These are phyloP conservation scores for Penicillium egyptiacum DNA, from an alignment of 495 filamentous ascomycete genomes.

Conservation along the genomic window DNA sequence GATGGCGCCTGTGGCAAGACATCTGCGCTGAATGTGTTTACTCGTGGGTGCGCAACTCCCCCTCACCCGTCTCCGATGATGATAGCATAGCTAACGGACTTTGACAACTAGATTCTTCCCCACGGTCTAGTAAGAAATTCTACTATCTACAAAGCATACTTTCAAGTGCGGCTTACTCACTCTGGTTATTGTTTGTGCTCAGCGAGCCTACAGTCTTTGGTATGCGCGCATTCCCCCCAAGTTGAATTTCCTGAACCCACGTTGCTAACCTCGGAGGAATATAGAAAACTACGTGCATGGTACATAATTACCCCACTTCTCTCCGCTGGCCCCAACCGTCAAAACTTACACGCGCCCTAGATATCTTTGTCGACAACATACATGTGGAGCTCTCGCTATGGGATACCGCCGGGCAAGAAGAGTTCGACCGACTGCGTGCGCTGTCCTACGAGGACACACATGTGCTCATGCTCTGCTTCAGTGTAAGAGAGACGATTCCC, in stretches of 20 bases:
- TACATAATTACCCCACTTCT: conserved; percentile 40
- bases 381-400: conserved; percentile 97
- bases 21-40: conserved; percentile 96
- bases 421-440: conserved; percentile 94
- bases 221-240: conserved; percentile 33
- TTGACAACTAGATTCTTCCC: conserved; percentile 75
- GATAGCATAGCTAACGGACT: conserved; percentile 22
- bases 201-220: conserved; percentile 95
- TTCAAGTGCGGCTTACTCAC: conserved; percentile 28
- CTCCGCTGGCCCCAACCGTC: background rate
- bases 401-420: conserved; percentile 98
- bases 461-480: conserved; percentile 97
- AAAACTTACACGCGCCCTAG: conserved; percentile 47
- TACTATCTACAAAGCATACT: background rate
- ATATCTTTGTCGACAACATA: conserved; percentile 95
- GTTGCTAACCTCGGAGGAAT: conserved; percentile 31
- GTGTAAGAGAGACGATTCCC: conserved; percentile 45
- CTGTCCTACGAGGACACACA: conserved; percentile 98
- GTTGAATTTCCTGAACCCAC: background rate
- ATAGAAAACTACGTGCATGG: conserved; percentile 97
- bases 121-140: conserved; percentile 76
- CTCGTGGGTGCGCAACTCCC: conserved; percentile 70
- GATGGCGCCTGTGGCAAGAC: conserved; percentile 99
- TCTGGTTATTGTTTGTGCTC: conserved; percentile 12
- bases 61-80: conserved; percentile 4